Conservation (phyloP, 1,139 yeast genomes). For the Sugiyamaella japonica region DNA sequence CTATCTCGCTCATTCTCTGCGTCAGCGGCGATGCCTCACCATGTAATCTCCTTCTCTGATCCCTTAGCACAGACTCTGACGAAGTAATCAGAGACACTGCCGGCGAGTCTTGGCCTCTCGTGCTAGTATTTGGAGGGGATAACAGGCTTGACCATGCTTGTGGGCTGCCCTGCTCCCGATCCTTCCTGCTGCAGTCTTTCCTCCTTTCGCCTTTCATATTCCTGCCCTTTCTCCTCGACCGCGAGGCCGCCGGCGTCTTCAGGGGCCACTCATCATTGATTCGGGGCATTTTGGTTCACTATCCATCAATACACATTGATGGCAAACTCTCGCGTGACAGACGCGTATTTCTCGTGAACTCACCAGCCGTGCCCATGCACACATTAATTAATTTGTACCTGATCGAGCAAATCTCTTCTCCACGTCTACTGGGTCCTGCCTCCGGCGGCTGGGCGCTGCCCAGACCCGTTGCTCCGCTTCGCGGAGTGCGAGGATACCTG, state of each 20-base stretch:
- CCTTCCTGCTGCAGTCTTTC: too few relatives aligned
- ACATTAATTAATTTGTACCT: too few relatives aligned
- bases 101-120: background rate
- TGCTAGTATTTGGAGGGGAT: background rate
- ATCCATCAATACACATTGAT: too few relatives aligned
- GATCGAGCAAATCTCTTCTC: too few relatives aligned
- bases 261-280: background rate
- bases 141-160: background rate
- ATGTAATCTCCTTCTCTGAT: constrained; percentile 1
- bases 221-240: background rate
- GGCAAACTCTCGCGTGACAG: too few relatives aligned
- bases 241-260: constrained; percentile 12
- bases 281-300: background rate
- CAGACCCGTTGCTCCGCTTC: too few relatives aligned
- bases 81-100: background rate
- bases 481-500: too few relatives aligned
- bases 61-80: constrained; percentile 1
- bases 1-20: background rate
- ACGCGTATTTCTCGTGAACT: too few relatives aligned
- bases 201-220: constrained; percentile 2
- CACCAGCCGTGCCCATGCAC: too few relatives aligned
- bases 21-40: constrained; percentile 7
- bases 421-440: too few relatives aligned
- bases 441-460: too few relatives aligned
- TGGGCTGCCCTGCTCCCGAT: too few relatives aligned